A percentile compares a stretch with the other conserved stretches of the same genome.
These are phyloP conservation scores for Podospora pseudocomata DNA, from an alignment of 495 filamentous ascomycete species.

Conservation along the genomic window DNA sequence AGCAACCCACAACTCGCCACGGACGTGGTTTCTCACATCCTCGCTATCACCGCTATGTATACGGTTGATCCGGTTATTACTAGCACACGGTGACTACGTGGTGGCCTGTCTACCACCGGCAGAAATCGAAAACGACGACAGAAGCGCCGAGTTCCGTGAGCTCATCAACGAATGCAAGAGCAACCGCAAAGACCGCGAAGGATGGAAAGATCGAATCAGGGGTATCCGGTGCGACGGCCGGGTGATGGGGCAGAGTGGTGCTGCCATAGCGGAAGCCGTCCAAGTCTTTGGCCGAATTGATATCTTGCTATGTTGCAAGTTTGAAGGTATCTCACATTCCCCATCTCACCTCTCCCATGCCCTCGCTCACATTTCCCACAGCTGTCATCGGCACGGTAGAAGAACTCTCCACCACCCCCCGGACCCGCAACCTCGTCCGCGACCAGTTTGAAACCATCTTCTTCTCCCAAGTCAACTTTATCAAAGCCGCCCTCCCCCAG, in stretches of 20 bases:
- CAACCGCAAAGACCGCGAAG: slow-evolving; percentile 50
- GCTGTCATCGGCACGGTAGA: slow-evolving; percentile 89
- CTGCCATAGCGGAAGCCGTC: slow-evolving; percentile 81
- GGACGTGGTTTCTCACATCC: slow-evolving; percentile 86
- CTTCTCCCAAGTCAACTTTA: slow-evolving; percentile 92
- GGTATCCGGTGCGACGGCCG: slow-evolving; percentile 55
- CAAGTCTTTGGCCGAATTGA: slow-evolving; percentile 82
- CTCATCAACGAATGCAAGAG: slow-evolving; percentile 58
- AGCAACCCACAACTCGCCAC: slow-evolving; percentile 57
- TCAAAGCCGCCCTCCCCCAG: slow-evolving; percentile 80
- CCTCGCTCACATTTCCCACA: slow-evolving; percentile 25
- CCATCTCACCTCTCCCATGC: not conserved
- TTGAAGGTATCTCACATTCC: slow-evolving; percentile 55
- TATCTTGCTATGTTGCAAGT: slow-evolving; percentile 82
- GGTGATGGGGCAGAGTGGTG: slow-evolving; percentile 62
- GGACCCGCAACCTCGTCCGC: slow-evolving; percentile 72
- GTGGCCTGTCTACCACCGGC: slow-evolving; percentile 69
- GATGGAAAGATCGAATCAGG: slow-evolving; percentile 56
- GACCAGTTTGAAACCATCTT: slow-evolving; percentile 93
- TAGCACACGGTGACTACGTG: slow-evolving; percentile 82
- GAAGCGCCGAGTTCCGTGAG: slow-evolving; percentile 53
- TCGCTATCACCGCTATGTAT: slow-evolving; percentile 74
- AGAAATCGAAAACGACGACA: slow-evolving; percentile 60
- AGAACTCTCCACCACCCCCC: slow-evolving; percentile 70
- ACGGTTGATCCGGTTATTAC: slow-evolving; percentile 65